Evolutionary conservation across 176 grass and related monocot species (phyloP), one percentile per base, ranked within the genome.

Genomic region (Hordeum marinum): DNA sequence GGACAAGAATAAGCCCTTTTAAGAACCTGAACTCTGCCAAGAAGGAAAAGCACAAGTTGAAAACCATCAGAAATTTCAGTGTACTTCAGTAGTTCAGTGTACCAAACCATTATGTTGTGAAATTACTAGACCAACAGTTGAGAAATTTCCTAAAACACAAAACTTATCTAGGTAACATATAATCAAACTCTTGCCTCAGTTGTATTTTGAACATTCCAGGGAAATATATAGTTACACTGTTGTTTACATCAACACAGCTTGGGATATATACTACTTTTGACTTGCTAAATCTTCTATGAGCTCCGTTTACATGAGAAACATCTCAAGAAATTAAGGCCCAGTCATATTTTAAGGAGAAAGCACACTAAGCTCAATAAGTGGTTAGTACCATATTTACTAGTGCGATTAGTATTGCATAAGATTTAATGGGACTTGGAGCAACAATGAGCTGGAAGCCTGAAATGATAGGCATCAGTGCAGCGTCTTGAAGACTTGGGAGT

Each of bases 1-100:
- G 95, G 78, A 98, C 89, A 88, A 98, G 93, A 86, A 95, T 92
- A 85, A 95, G 81, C 80, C 95, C 95, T 92, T 93, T 93, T 62
- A 95, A 77, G 68, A 98, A 98, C 55, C 91, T 90, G 83, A 98
- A 98, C 69, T 95, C 95, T 98, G 90, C 57, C 84, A 87, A 81
- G 25, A 84, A 64, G 60, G 0, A 78, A 86, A 77, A 54, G 24
- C 18, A 78, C 0, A 84, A 29, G 18, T 68, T 0, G 6, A 52
- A 52, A 52, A 52, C 15, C 48, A 52, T 52, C 48, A 18, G 6
- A 52, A 36, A 52, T 18, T 52, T 52, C 48, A 52, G 48, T 50
- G 46, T 14, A 46, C 24, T 73, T 73, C 23, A 27, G 39, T 26
- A 29, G 29, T 52, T 52, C 48, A 52, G 15, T 34, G n/a, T 27